Base-by-base conservation (phyloP, 768 basidiomycete genomes). In the Suillus cothurnatus region DNA sequence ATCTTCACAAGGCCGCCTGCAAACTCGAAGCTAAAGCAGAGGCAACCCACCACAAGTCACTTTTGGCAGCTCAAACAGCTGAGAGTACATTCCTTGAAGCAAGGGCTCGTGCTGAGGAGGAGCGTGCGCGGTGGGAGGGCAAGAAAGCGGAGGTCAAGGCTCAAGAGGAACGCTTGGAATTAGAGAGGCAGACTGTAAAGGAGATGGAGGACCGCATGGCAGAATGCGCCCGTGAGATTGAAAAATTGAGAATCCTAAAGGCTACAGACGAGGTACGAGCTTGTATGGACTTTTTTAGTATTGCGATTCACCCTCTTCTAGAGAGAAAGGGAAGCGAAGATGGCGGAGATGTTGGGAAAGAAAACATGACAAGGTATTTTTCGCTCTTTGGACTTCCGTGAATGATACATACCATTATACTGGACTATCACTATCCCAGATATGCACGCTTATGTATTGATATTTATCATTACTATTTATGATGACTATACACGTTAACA, bases 161-260 rank as follows among this genome's bases (percentile, higher is more conserved):
- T 0, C 81, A 84, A 62, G 79, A 79, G 26, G 84, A 85, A 64
- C 74, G 79, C 4, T 73, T 91, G 31, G 85, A 86, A 31, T 78
- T 79, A 1, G 77, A 84, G 23, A 81, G 84, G 52, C 80, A 82
- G 31, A 85, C 84, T 8, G 87, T 88, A 3, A 80, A 73, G 61
- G 83, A 88, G 61, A 82, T 85, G 28, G 91, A 89, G 1, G 81
- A 85, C 60, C 84, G 83, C 69, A 78, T 93, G 61, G 83, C 87
- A 60, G 87, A 88, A 62, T 93, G 93, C 80, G 83, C 84, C n/a
- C 82, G 85, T 62, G 90, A 93, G 70, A 83, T 94, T 2, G 90
- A 93, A 68, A 82, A 82, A 67, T 73, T 93, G 61, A 79, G 91
- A 36, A 79, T 81, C 23, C 82, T 87, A 69, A 88, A 89, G 72